phyloP scores from a whole-genome alignment of 148 eudicot species.

The Rhododendron mucronatum region DNA sequence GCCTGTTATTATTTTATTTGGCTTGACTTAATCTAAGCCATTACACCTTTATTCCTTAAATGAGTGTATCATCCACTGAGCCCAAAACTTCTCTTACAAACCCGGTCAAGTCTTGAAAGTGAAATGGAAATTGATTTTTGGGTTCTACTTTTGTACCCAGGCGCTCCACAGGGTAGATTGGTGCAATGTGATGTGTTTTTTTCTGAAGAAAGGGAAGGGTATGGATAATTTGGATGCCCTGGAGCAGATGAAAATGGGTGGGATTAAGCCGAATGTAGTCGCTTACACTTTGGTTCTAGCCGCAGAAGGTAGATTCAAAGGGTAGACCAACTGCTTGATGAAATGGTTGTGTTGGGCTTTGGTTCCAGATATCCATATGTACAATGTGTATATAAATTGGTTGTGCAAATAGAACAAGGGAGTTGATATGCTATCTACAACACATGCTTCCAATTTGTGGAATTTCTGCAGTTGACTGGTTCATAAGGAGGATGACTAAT shows the following conservation, averaged over 20 bases:
- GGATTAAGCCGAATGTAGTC: conserved; percentile 37
- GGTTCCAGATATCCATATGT: conserved; percentile 48
- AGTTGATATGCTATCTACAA: conserved; percentile 25
- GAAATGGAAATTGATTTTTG: too few relatives aligned
- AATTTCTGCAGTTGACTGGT: too few relatives aligned
- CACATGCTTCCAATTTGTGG: too few relatives aligned
- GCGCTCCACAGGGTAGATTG: conserved; percentile 27
- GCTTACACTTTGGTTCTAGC: conserved; percentile 48
- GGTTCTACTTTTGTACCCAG: too few relatives aligned
- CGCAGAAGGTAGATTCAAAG: conserved; percentile 22
- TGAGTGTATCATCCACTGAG: too few relatives aligned
- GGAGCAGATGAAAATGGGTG: conserved; percentile 40
- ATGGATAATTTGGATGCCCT: conserved; percentile 38
- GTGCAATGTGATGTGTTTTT: conserved; percentile 41
- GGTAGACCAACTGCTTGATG: conserved; percentile 58
- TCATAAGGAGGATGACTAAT: too few relatives aligned
- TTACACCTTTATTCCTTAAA: too few relatives aligned
- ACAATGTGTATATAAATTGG: conserved; percentile 44
- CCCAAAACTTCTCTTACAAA: too few relatives aligned
- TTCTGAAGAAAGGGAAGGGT: conserved; percentile 34
- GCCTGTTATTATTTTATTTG: too few relatives aligned
- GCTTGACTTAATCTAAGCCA: too few relatives aligned
- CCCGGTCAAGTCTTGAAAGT: too few relatives aligned
- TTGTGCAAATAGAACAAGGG: conserved; percentile 48
- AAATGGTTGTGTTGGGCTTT: conserved; percentile 55